phyloP scores from a whole-genome alignment of 768 basidiomycete genomes.

The Hemileccinum impolitum region DNA sequence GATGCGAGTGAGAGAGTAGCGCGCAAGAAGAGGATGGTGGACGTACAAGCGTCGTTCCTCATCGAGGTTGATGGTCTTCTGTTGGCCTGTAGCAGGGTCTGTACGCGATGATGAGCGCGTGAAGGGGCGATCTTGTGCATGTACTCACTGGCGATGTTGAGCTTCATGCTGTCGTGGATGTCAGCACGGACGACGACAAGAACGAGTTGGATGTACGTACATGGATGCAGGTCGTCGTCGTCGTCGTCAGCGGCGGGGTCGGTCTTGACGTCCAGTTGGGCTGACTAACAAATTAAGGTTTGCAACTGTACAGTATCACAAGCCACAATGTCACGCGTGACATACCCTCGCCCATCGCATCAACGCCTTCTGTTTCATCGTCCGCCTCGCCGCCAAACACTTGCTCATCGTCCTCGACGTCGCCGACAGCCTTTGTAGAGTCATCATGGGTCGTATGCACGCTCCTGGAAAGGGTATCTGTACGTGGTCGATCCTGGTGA shows the following conservation, averaged over 20 bases:
- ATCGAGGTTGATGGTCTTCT: conserved; percentile 94
- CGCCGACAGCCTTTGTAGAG: conserved; percentile 28
- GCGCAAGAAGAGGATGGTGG: not conserved
- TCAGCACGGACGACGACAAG: conserved; percentile 2
- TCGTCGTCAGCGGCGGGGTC: too few relatives aligned
- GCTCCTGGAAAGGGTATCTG: conserved; percentile 99
- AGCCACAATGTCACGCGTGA: conserved; percentile 33
- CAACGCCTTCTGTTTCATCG: conserved; percentile 11
- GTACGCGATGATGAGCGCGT: conserved; percentile 16
- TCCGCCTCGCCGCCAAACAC: conserved; percentile 24
- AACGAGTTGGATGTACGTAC: too few relatives aligned
- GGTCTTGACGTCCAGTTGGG: too few relatives aligned
- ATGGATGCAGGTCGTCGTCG: too few relatives aligned
- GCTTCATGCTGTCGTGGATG: conserved; percentile 69
- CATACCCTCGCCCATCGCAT: conserved; percentile 24
- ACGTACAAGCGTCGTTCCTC: conserved; percentile 84
- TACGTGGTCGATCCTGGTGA: conserved; percentile 40
- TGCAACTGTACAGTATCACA: conserved; percentile 54
- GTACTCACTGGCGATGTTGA: conserved; percentile 91
- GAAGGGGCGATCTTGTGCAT: not conserved
- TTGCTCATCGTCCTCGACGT: conserved; percentile 9
- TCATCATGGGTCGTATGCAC: conserved; percentile 95
- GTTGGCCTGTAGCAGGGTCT: conserved; percentile 97
- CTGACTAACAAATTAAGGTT: conserved; percentile 50
- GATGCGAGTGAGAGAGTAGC: not conserved